phyloP scores from a whole-genome alignment of 441 rosid genomes.

The Croton setiger region DNA sequence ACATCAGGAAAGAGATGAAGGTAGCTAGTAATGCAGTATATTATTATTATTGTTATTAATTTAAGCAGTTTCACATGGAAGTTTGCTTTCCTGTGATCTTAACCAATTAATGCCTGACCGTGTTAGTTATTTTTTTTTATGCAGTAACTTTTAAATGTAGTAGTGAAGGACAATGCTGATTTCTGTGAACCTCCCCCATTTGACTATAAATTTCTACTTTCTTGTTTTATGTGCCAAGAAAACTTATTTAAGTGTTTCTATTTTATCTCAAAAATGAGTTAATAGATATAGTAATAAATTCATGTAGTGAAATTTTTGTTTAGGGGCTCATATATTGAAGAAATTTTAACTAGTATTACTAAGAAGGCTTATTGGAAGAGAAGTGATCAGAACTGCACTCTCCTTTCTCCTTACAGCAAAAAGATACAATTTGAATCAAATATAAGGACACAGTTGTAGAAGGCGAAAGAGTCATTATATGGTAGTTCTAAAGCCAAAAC shows the following conservation, averaged over 20 bases:
- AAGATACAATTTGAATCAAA: background rate
- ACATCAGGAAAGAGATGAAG: conserved; percentile 96
- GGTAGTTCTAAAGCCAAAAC: background rate
- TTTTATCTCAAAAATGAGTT: conserved; percentile 3
- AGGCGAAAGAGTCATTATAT: background rate
- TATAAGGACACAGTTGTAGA: background rate
- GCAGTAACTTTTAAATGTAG: conserved; percentile 2
- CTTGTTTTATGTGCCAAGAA: background rate
- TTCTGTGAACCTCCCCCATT: background rate
- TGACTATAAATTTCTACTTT: no score
- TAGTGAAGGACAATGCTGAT: background rate
- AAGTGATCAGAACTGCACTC: background rate
- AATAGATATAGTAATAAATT: background rate
- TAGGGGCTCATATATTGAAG: background rate
- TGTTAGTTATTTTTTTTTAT: background rate
- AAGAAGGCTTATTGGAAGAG: background rate
- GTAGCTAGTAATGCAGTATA: conserved; percentile 23
- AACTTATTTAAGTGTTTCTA: background rate
- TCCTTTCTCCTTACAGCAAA: background rate
- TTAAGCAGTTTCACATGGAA: conserved; percentile 6
- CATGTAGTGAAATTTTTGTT: background rate
- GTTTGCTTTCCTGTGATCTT: background rate
- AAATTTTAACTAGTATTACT: background rate
- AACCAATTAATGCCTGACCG: conserved; percentile 1
- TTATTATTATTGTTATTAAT: no score